Evolutionary conservation across 2,329 filamentous ascomycete genomes (phyloP), one percentile per base, ranked within the genome.

Genomic region (Monosporascus sp.): DNA sequence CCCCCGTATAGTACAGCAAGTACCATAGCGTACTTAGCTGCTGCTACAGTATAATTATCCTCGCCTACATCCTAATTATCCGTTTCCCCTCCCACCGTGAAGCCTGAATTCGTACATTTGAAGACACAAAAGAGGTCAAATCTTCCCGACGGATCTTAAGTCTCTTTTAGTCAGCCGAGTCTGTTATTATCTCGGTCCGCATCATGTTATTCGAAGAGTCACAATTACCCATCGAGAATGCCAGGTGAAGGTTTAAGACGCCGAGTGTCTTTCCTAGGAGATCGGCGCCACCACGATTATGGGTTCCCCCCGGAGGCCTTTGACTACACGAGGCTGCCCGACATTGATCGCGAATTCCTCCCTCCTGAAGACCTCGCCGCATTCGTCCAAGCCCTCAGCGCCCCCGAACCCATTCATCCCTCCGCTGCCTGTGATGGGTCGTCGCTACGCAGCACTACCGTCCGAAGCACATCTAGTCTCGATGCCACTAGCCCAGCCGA

Each of bases 361-460:
- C 72, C 81, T 45, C 77, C 85, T 41, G 83, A 83, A 55, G 87
- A 96, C 65, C 76, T 96, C 35, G 77, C 81, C 38, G 86, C 88
- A 52, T 97, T 97, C 69, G 86, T 88, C 56, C 83, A 82, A 55
- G 93, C 93, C 7, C 80, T 97, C 8, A 81, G 84, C n/a, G 89
- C 89, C 1, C 91, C 92, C 0, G 91, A 95, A 57, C 82, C 83
- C 1, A 79, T 86, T 41, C 85, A 88, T 37, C 85, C 80, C 14
- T 77, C 81, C 48, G 72, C 79, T 48, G 73, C 79, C 48, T 85
- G 87, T 47, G 75, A 78, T 44, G 61, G 62, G 5, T 68, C 65
- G 19, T 70, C 73, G 56, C 75, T 64, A 56, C 76, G 61, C 58
- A 75, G 72, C 52, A 73, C 71, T 53, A 69, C 63, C 66, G 73